Evolutionary conservation across 139 green algal genomes (phyloP), one percentile per base, ranked within the genome.

Genomic region (Mesotaenium endlicherianum): DNA sequence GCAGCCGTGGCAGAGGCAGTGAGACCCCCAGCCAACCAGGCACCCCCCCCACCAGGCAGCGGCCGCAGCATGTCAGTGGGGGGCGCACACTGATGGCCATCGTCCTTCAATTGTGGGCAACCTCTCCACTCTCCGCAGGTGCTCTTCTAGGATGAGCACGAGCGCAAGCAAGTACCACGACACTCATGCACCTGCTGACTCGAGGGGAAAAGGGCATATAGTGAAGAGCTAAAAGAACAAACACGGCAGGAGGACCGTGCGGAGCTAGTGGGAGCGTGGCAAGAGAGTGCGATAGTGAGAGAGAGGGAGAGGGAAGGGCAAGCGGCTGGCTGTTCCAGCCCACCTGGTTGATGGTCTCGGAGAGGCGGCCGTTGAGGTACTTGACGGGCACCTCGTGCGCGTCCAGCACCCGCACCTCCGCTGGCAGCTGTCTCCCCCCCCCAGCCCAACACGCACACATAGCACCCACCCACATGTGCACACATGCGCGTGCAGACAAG

Each of bases 361-460:
- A 31, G 50, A 70, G 49, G 70, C 84, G 83, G 40, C 43, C 43
- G 80, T 81, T 40, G 3, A 40, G 14, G 40, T 26, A 42, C 36
- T 75, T 75, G 30, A 83, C 30, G 16, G 81, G 81, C 41, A 71
- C 41, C 45, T 45, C 64, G 53, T 60, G 42, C 42, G 40, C 68
- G n/a, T 53, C 57, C 47, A 58, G 45, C 38, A 80, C 4, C 14
- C 1, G 74, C 71, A 77, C 2, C 30, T 50, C 84, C 26, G 20
- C 57, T n/a, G 67, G 47, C 41, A 30, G 40, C 30, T 80, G n/a
- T 8, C 20, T 11, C 67, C 3, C n/a, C n/a, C n/a, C n/a, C n/a
- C n/a, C n/a, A n/a, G n/a, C n/a, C n/a, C n/a, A n/a, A n/a, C n/a
- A 31, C n/a, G n/a, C n/a, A n/a, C n/a, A n/a, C n/a, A n/a, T n/a